These are phyloP conservation scores for Chalciporus chontae DNA, from an alignment of 768 basidiomycete genomes.

Conservation along the genomic window DNA sequence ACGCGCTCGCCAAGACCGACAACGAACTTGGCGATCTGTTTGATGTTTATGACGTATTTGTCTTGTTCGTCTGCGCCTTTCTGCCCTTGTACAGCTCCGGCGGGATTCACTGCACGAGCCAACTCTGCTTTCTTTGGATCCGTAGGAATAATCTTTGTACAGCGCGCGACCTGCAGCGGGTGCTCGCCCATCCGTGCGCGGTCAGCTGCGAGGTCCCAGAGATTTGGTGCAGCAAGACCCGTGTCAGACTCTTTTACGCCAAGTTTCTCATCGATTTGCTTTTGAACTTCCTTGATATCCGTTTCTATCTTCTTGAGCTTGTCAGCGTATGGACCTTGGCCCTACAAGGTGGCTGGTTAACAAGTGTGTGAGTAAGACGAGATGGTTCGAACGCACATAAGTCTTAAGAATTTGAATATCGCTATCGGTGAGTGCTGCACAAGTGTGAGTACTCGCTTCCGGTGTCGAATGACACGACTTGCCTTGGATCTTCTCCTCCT, in stretches of 20 bases:
- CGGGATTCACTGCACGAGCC: conserved; percentile 74
- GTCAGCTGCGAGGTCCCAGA: conserved; percentile 97
- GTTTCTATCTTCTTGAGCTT: conserved; percentile 84
- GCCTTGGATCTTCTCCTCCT: conserved; percentile 92
- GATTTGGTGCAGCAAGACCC: conserved; percentile 91
- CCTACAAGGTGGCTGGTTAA: conserved; percentile 44
- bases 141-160: conserved; percentile 95
- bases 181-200: conserved; percentile 89
- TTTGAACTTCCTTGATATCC: conserved; percentile 95
- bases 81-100: conserved; percentile 76
- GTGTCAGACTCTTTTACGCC: conserved; percentile 99
- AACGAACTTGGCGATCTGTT: conserved; percentile 99
- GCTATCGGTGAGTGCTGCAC: conserved; percentile 87
- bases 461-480: conserved; percentile 25
- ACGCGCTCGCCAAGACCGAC: conserved; percentile 96
- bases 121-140: conserved; percentile 73
- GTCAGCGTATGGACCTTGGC: conserved; percentile 95
- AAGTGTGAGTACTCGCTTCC: conserved; percentile 5
- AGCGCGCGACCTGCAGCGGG: conserved; percentile 93
- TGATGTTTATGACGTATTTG: conserved; percentile 99
- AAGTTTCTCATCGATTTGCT: conserved; percentile 96
- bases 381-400: conserved; percentile 56
- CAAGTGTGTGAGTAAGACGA: not conserved
- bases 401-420: conserved; percentile 99
- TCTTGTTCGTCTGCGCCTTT: conserved; percentile 99